Evolutionary conservation across 768 basidiomycete genomes (phyloP), one percentile per base, ranked within the genome.

Genomic region (Suillus discolor): DNA sequence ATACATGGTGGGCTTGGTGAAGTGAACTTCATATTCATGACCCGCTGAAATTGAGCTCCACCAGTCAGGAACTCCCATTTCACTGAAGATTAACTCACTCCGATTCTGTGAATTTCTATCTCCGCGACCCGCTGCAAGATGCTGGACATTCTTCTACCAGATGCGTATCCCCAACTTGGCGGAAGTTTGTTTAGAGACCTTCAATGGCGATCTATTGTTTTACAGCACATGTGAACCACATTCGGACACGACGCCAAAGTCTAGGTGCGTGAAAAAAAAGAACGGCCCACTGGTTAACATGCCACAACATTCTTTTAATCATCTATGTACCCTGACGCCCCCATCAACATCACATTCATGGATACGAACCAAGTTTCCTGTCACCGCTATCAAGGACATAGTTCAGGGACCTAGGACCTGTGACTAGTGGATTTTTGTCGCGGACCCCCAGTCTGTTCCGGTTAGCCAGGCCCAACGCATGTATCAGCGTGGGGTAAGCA

Each of bases 51-150:
- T 28, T 23, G 39, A 41, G 57, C 39, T 60, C 18, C 59, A 60
- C 57, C 39, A 55, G 39, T 28, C 57, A 60, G 57, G 57, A 42
- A 60, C 59, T 41, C 23, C 16, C 59, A 18, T 41, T 42, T 42
- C 25, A 42, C 25, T 41, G 25, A 41, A 60, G 59, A 60, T 60
- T 41, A 25, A 6, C 39, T 28, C 39, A 28, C 57, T 28, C 39
- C 57, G 57, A 28, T 60, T 25, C 39, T 41, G 28, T 18, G n/a
- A 28, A 4, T 28, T 60, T 42, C 25, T 16, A 60, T 60, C 59
- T 60, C 59, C 59, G 59, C 59, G 59, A 60, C 25, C 13, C 59
- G 28, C 2, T 3, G 59, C 59, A 12, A 60, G 59, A 60, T 60
- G 59, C 57, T 59, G 57, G 39, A 41, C 6, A 34, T 6, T n/a